A percentile compares a stretch with the other conserved stretches of the same genome.
Evolutionary conservation across 1,284 basidiomycete species (phyloP).

Genomic region (Ganoderma leucocontextum): DNA sequence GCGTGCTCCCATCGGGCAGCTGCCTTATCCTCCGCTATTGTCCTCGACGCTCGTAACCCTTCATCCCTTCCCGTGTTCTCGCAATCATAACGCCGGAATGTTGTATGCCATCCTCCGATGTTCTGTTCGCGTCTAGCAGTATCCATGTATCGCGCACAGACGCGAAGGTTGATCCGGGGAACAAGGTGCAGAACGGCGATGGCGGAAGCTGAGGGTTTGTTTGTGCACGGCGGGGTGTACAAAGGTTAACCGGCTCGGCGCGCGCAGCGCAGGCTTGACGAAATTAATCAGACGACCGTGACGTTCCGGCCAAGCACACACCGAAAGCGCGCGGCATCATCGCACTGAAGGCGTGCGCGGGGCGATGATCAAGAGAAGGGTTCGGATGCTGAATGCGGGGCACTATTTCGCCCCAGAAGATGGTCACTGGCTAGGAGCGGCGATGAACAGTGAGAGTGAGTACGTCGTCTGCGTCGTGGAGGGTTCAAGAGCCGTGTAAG

Average conservation of each 20-base stretch:
- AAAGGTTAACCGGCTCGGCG: background rate
- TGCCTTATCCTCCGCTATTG: slow-evolving; percentile 14
- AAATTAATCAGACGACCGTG: slow-evolving; percentile 8
- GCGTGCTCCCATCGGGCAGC: slow-evolving; percentile 1
- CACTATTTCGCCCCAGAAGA: background rate
- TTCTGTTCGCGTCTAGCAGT: slow-evolving; percentile 3
- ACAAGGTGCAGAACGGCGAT: background rate
- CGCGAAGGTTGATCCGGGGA: background rate
- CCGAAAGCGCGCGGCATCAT: slow-evolving; percentile 37
- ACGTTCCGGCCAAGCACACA: slow-evolving; percentile 25
- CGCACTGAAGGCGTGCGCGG: slow-evolving; percentile 18
- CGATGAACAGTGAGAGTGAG: background rate
- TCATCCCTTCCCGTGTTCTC: background rate
- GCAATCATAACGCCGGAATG: background rate
- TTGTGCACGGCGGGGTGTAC: slow-evolving; percentile 9
- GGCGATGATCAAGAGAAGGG: slow-evolving; percentile 17
- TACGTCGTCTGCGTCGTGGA: background rate
- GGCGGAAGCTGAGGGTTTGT: background rate
- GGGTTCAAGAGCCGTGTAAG: background rate
- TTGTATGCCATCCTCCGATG: too few species aligned
- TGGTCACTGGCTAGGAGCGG: background rate
- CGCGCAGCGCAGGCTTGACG: slow-evolving; percentile 2
- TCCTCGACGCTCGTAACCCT: slow-evolving; percentile 6
- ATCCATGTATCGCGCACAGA: background rate
- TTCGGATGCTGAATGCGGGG: background rate